phyloP scores from a whole-genome alignment of 345 rosid species.

The Kandelia obovata region DNA sequence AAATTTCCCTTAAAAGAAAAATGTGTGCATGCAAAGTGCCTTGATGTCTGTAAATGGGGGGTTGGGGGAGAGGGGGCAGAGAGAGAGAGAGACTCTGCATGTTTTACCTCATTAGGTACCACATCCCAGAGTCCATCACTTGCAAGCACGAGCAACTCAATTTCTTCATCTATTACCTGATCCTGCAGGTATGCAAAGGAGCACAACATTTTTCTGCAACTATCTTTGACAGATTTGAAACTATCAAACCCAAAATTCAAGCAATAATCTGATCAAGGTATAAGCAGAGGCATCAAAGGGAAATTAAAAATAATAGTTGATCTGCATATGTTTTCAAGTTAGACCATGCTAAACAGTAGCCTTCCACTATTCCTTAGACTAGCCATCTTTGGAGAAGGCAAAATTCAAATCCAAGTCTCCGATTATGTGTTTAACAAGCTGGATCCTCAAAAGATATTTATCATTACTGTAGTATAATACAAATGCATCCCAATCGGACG shows the following conservation, averaged over 20 bases:
- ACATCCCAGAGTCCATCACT: slow-evolving; percentile 99
- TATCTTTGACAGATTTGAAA: no score
- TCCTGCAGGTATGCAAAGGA: slow-evolving; percentile 44
- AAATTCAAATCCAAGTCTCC: not conserved
- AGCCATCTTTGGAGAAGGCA: not conserved
- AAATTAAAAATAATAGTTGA: not conserved
- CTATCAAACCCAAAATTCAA: not conserved
- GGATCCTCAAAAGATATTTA: not conserved
- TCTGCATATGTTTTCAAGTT: no score
- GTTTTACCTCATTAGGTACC: slow-evolving; percentile 76
- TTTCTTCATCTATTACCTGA: slow-evolving; percentile 60
- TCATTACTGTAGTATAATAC: not conserved
- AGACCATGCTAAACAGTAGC: not conserved
- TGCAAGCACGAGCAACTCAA: slow-evolving; percentile 86
- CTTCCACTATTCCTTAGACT: not conserved
- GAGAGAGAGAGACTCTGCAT: not conserved
- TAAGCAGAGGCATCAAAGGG: not conserved
- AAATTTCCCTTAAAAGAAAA: not conserved
- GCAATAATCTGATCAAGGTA: not conserved
- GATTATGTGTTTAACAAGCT: no score
- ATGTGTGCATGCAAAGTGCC: not conserved
- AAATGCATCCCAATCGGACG: not conserved
- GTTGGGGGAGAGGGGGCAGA: not conserved
- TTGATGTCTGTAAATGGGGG: not conserved
- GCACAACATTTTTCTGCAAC: not conserved